Conservation (phyloP, 176 grass and related monocot species). For the Lolium perenne region DNA sequence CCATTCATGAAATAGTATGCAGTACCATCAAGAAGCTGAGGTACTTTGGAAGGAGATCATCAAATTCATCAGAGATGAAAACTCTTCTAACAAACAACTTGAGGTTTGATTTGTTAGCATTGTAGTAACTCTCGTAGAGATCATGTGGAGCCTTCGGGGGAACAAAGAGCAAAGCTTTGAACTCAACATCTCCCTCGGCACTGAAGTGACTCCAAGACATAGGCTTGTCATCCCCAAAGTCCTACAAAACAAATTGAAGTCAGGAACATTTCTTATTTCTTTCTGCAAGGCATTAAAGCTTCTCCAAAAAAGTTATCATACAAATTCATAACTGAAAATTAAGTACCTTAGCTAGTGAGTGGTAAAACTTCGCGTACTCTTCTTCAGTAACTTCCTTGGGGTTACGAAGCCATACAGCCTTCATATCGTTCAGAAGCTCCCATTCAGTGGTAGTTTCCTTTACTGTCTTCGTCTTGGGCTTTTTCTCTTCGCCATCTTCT, state of each 20-base stretch:
- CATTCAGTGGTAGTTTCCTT: conserved; percentile 87
- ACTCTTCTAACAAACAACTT: conserved; percentile 97
- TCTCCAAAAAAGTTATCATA: neutral
- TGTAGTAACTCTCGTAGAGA: conserved; percentile 98
- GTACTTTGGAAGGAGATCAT: conserved; percentile 92
- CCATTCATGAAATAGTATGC: neutral
- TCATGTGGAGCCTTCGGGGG: conserved; percentile 93
- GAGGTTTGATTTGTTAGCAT: conserved; percentile 84
- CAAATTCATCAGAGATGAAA: conserved; percentile 98
- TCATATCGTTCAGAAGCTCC: conserved; percentile 96
- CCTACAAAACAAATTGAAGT: conserved; percentile 47
- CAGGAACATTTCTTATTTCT: neutral
- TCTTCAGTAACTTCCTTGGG: conserved; percentile 97
- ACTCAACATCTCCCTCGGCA: conserved; percentile 97
- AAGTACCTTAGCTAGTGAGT: conserved; percentile 84
- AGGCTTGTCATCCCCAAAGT: conserved; percentile 88
- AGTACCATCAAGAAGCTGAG: conserved; percentile 95
- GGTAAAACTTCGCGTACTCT: conserved; percentile 96
- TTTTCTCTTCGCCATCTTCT: conserved; percentile 81
- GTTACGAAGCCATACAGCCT: conserved; percentile 94
- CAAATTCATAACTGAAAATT: neutral
- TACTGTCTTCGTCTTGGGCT: conserved; percentile 91
- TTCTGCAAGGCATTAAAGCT: conserved; percentile 9
- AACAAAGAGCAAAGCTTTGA: conserved; percentile 94
- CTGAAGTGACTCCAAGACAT: conserved; percentile 90